Evolutionary conservation across 1,284 basidiomycete species (phyloP).

Genomic region (Phaffia rhodozyma): DNA sequence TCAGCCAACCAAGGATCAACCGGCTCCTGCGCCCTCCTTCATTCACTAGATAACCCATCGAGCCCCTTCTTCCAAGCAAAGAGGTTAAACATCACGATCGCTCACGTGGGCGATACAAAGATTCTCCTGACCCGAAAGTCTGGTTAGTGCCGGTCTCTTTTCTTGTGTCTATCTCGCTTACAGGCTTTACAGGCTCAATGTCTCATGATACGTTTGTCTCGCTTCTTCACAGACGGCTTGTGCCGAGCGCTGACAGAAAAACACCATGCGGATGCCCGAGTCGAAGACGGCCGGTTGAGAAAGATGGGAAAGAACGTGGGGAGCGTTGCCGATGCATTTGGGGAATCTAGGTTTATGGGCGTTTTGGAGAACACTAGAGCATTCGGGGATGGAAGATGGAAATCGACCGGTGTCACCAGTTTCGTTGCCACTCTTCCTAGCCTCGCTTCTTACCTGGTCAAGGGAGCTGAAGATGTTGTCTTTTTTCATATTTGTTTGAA

Average conservation of each 20-base stretch:
- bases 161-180: not conserved
- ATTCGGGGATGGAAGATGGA: constrained; percentile 81
- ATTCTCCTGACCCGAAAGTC: not conserved
- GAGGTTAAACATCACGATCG: constrained; percentile 64
- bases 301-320: constrained; percentile 56
- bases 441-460: too few species aligned
- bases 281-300: constrained; percentile 72
- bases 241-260: constrained; percentile 73
- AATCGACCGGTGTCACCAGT: constrained; percentile 71
- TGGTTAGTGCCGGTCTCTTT: constrained; percentile 47
- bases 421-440: too few species aligned
- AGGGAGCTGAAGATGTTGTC: too few species aligned
- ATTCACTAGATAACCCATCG: constrained; percentile 63
- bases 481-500: too few species aligned
- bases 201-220: not conserved
- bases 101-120: constrained; percentile 47
- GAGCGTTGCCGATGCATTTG: constrained; percentile 86
- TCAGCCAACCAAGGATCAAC: constrained; percentile 58
- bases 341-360: constrained; percentile 95
- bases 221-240: constrained; percentile 41
- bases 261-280: constrained; percentile 81
- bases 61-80: constrained; percentile 65
- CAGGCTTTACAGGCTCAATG: too few species aligned
- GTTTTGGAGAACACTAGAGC: constrained; percentile 85
- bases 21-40: constrained; percentile 75